Evolutionary conservation across 805 yeast species (phyloP).

Genomic region (Wickerhamiella lipophila): DNA sequence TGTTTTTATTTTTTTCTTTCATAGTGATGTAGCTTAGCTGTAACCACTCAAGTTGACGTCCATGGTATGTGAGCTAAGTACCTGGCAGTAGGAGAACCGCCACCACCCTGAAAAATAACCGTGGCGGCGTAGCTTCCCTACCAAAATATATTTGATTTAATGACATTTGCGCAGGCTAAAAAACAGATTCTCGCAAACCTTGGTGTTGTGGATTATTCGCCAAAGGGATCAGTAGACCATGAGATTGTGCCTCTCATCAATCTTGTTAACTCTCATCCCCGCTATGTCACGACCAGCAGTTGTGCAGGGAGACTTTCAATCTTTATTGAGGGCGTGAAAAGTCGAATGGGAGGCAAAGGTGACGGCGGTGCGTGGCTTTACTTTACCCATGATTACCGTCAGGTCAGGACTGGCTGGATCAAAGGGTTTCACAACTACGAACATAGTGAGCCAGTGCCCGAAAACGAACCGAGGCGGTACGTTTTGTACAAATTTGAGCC

Average conservation of each 20-base stretch:
- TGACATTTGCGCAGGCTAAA: constrained; percentile 13
- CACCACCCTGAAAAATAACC: neutral
- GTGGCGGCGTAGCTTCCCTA: neutral
- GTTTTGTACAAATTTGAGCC: constrained; percentile 76
- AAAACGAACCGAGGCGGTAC: constrained; percentile 34
- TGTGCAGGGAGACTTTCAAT: constrained; percentile 83
- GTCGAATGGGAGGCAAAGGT: constrained; percentile 66
- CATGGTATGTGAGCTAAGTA: too few relatives aligned
- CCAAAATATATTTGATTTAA: neutral
- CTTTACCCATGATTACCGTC: constrained; percentile 52
- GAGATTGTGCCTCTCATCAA: constrained; percentile 60
- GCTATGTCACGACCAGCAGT: constrained; percentile 76
- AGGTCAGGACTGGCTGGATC: constrained; percentile 30
- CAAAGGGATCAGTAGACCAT: constrained; percentile 76
- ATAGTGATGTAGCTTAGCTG: too few relatives aligned
- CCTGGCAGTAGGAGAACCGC: neutral
- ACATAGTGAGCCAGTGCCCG: constrained; percentile 12
- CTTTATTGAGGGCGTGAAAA: constrained; percentile 62
- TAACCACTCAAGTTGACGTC: too few relatives aligned
- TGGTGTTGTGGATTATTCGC: constrained; percentile 39
- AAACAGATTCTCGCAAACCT: constrained; percentile 19
- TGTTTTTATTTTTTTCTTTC: too few relatives aligned
- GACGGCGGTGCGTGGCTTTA: constrained; percentile 74
- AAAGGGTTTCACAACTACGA: constrained; percentile 18
- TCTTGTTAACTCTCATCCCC: constrained; percentile 46